Percentiles rank a stretch among this genome's conserved stretches.
Evolutionary conservation across 2,329 filamentous ascomycete genomes (phyloP).

Genomic region (Xylaria sp.): DNA sequence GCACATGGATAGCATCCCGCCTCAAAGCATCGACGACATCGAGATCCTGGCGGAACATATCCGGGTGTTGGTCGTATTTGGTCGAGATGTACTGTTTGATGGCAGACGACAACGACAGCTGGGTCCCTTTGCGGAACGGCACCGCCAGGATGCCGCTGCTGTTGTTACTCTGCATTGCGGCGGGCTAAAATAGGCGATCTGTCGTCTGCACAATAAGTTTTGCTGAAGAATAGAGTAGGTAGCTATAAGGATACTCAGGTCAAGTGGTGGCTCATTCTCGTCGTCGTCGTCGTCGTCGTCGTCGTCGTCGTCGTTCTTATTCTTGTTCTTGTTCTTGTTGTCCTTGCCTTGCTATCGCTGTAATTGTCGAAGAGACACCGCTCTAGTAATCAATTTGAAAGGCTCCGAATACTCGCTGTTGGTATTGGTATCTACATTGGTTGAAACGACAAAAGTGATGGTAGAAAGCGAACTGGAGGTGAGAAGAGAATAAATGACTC

Average conservation of each 20-base stretch:
- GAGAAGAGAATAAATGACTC: constrained; percentile 12
- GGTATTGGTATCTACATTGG: not conserved
- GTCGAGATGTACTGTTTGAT: constrained; percentile 96
- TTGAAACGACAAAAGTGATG: not conserved
- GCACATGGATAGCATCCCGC: constrained; percentile 85
- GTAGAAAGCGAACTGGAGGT: not conserved
- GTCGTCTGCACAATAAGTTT: not conserved
- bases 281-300: not conserved
- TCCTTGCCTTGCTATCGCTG: not conserved
- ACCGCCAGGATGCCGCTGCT: constrained; percentile 78
- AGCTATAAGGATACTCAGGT: not conserved
- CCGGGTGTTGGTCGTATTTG: constrained; percentile 98
- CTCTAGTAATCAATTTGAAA: not conserved
- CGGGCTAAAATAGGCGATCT: constrained; percentile 4
- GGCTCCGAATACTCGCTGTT: not conserved
- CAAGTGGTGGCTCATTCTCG: constrained; percentile 23
- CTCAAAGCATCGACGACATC: constrained; percentile 86
- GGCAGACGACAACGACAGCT: constrained; percentile 80
- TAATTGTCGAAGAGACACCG: not conserved
- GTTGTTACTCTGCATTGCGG: constrained; percentile 57
- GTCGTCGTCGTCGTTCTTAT: not conserved
- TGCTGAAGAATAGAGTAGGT: not conserved
- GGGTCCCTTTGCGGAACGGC: constrained; percentile 87
- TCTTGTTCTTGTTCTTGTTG: not conserved
- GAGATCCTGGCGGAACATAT: constrained; percentile 91